A percentile compares a stretch with the other conserved stretches of the same genome.
phyloP scores from a whole-genome alignment of 129 eudicot species.

The Solidago caesia region DNA sequence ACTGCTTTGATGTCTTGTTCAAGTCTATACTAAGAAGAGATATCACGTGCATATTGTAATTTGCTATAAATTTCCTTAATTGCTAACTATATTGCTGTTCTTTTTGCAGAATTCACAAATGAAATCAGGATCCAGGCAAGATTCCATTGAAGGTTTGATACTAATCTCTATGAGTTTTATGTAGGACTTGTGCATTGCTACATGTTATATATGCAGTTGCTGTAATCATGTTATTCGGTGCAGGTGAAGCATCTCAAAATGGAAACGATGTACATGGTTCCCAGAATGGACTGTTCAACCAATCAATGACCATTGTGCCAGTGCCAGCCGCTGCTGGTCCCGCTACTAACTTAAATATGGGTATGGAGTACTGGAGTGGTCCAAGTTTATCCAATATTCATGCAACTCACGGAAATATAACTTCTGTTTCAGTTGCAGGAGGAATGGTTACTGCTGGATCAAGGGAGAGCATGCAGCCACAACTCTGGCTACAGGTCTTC shows the following conservation, averaged over 20 bases:
- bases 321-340: slow-evolving; percentile 62
- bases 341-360: slow-evolving; percentile 74
- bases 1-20: neutral
- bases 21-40: too few relatives aligned
- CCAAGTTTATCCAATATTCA: slow-evolving; percentile 50
- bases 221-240: slow-evolving; percentile 16
- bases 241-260: slow-evolving; percentile 73
- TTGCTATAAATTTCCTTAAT: neutral
- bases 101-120: slow-evolving; percentile 64
- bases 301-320: slow-evolving; percentile 52
- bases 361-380: slow-evolving; percentile 80
- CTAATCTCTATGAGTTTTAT: neutral
- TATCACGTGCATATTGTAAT: neutral
- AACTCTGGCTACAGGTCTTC: slow-evolving; percentile 69
- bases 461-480: slow-evolving; percentile 67
- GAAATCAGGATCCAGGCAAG: slow-evolving; percentile 70
- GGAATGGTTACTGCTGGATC: slow-evolving; percentile 58
- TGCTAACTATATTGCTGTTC: neutral
- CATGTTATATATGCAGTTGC: slow-evolving; percentile 2
- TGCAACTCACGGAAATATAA: slow-evolving; percentile 47
- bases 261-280: slow-evolving; percentile 55
- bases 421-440: slow-evolving; percentile 51
- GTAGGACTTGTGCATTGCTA: neutral
- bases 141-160: slow-evolving; percentile 61
- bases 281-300: slow-evolving; percentile 75